Base-by-base conservation (phyloP, 495 filamentous ascomycete genomes). In the Aspergillus affinis region DNA sequence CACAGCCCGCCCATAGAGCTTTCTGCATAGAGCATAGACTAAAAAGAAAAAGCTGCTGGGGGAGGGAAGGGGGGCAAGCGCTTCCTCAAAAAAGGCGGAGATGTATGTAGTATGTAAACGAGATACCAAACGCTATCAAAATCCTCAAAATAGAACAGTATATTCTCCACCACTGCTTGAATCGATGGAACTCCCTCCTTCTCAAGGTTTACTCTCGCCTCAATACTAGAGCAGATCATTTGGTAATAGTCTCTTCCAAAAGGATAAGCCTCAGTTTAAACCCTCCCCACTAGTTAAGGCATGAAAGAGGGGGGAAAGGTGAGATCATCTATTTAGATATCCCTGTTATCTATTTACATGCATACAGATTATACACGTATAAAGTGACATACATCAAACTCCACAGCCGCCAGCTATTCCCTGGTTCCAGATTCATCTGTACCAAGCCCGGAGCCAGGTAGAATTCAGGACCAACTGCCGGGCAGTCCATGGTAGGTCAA, bases 321-420 rank as follows among this genome's bases (percentile, higher is more conserved):
- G 29, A 32, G 29, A 41, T 15, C 36, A 41, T 41, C 36, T 41
- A 17, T 17, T 41, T 10, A 7, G 30, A 41, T 41, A 10, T 32
- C 29, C 7, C 29, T 32, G 29, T 32, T 32, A 52, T 29, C 23
- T 5, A 41, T n/a, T 36, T 55, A 36, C 52, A 41, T 54, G n/a
- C 26, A 54, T 55, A 36, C 19, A 23, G 23, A n/a, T 26, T 56
- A 19, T 10, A 23, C 21, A 55, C 52, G 36, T 41, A 41, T 15
- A 41, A 41, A 41, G 10, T 41, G 36, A 41, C 36, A 41, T 41
- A 41, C 36, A 41, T 41, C 36, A 41, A 15, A 41, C 59, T 41
- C 54, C 54, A 41, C 48, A 57, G 27, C 50, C 41, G 48, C 23
- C 49, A 41, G 49, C 50, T 58, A 55, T 62, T 58, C 60, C 60